These are phyloP conservation scores for Calonectria fujianensis DNA, from an alignment of 2,329 filamentous ascomycete species.

Conservation along the genomic window DNA sequence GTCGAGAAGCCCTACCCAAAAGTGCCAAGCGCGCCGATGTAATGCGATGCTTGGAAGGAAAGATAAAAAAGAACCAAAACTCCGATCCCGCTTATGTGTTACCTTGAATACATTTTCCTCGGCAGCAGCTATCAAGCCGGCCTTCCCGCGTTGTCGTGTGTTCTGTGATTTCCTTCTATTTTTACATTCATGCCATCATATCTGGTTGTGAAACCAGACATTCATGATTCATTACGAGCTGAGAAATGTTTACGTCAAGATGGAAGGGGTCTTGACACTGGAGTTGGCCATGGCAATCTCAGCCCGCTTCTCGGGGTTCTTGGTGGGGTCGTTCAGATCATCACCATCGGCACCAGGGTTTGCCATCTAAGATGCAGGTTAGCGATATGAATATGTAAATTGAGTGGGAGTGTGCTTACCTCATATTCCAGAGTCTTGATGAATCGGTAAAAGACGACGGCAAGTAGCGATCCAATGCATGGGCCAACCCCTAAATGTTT, in stretches of 20 bases:
- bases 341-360: constrained; percentile 69
- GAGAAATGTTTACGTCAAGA: constrained; percentile 43
- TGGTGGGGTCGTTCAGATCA: constrained; percentile 64
- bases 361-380: constrained; percentile 60
- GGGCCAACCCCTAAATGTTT: constrained; percentile 58
- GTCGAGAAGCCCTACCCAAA: constrained; percentile 1
- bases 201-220: background rate
- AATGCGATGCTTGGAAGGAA: background rate
- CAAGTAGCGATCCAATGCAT: constrained; percentile 58
- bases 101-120: constrained; percentile 3
- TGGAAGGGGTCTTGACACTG: constrained; percentile 47
- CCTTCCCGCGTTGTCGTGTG: background rate
- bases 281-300: constrained; percentile 46
- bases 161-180: constrained; percentile 1
- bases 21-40: background rate
- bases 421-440: constrained; percentile 65
- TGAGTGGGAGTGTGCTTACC: constrained; percentile 43
- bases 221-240: constrained; percentile 17
- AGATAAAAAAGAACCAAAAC: constrained; percentile 4
- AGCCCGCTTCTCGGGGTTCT: constrained; percentile 64
- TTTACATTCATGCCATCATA: constrained; percentile 5
- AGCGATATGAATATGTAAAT: background rate
- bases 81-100: constrained; percentile 2
- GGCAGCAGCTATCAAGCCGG: constrained; percentile 17
- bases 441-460: constrained; percentile 62